Evolutionary conservation across 306 rosid genomes (phyloP), one percentile per base, ranked within the genome.

Genomic region (Abrus pulchellus): DNA sequence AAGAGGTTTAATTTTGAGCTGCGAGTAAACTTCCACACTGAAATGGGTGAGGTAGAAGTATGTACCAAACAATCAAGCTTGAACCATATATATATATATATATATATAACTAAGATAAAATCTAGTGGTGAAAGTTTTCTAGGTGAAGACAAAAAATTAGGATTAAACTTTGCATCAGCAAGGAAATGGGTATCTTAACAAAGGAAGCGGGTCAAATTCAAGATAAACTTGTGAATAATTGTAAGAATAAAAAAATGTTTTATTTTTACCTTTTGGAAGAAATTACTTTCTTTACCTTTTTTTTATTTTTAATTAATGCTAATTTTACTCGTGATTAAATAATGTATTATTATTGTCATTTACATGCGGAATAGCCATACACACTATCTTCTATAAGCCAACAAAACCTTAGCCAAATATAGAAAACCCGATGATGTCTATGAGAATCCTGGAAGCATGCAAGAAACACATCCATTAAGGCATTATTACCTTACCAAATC

Each of bases 401-500:
- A 36, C 12, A 68, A 59, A 43, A 41, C 13, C n/a, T 30, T 44
- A 76, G 38, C 89, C 72, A 61, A 67, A 79, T 64, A 44, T 79
- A 78, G 78, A 84, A 82, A 80, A 82, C 63, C n/a, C 72, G 77
- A 76, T 70, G 62, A 76, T 76, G 81, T 55, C 64, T 10, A 45
- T 61, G 48, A 74, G 74, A 81, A 72, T 86, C 65, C 74, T 75
- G 68, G 72, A 85, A 50, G 84, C 82, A 85, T 85, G 84, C 82
- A 78, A 82, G 69, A 80, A 75, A 73, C 52, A 67, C 73, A 72
- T 55, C 61, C 34, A 79, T 73, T 56, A 67, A 43, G 72, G 72
- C 72, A 27, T 65, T 40, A 41, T 65, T 40, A 41, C 69, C 69
- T 63, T 63, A 34, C 44, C 72, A 41, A 55, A 71, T 72, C 86